These are phyloP conservation scores for Lolium rigidum DNA, from an alignment of 176 grass and related monocot genomes.

Conservation along the genomic window DNA sequence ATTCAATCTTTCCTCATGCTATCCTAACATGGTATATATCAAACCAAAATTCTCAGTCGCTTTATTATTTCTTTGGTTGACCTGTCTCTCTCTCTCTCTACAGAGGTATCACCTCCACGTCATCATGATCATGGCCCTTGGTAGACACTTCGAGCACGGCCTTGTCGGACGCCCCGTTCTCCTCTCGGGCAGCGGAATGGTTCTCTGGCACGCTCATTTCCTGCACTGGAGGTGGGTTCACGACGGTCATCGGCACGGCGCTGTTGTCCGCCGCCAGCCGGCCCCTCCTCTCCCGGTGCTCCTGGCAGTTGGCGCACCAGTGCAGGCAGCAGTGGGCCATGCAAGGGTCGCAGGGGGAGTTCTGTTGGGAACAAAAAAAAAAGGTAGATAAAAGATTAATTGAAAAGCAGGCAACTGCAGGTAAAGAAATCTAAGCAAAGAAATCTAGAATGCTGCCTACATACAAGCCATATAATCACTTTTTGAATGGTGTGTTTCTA, in stretches of 20 bases:
- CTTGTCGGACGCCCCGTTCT: slow-evolving; percentile 42
- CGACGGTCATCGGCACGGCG: slow-evolving; percentile 73
- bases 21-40: slow-evolving; percentile 6
- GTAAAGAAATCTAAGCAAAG: too few relatives aligned
- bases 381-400: background rate
- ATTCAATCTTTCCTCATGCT: slow-evolving; percentile 7
- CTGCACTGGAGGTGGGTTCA: slow-evolving; percentile 80
- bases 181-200: background rate
- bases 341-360: slow-evolving; percentile 87
- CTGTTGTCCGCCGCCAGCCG: slow-evolving; percentile 71
- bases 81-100: slow-evolving; percentile 33
- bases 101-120: slow-evolving; percentile 72
- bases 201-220: slow-evolving; percentile 71
- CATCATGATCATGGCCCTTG: slow-evolving; percentile 53
- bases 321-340: slow-evolving; percentile 93
- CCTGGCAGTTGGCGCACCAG: slow-evolving; percentile 95
- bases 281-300: slow-evolving; percentile 88
- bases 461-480: background rate
- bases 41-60: background rate
- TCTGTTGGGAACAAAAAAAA: slow-evolving; percentile 48
- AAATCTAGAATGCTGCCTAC: background rate
- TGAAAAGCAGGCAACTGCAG: background rate
- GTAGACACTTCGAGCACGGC: slow-evolving; percentile 16
- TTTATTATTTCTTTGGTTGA: background rate
- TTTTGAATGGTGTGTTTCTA: background rate